Percentiles rank a stretch among this genome's conserved stretches.
Conservation (phyloP, 2,329 filamentous ascomycete species). For the Aspergillus sp. region DNA sequence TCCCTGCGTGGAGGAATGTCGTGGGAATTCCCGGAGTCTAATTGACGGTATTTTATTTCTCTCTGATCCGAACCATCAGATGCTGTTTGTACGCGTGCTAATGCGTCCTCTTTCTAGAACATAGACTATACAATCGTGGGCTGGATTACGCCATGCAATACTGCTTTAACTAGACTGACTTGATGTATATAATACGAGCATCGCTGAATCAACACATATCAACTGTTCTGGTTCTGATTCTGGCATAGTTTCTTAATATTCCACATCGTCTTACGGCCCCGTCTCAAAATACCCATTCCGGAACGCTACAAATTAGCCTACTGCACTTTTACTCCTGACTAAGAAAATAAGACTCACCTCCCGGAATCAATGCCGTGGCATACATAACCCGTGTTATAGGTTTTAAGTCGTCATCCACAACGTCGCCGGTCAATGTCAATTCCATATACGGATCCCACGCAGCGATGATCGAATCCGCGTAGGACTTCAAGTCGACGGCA, state of each 20-base stretch:
- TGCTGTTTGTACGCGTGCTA: neutral
- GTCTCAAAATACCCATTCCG: constrained; percentile 25
- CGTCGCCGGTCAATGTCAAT: constrained; percentile 20
- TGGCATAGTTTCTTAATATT: no score
- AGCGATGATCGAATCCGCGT: constrained; percentile 28
- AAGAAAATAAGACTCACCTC: constrained; percentile 38
- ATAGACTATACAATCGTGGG: no score
- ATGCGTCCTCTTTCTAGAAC: neutral
- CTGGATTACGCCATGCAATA: no score
- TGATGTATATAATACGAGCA: no score
- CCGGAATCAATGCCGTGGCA: constrained; percentile 47
- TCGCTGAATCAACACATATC: no score
- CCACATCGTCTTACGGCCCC: constrained; percentile 18
- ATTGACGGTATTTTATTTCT: neutral
- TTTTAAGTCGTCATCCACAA: constrained; percentile 37
- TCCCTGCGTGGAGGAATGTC: constrained; percentile 37
- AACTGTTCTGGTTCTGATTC: no score
- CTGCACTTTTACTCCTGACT: neutral
- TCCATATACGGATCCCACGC: constrained; percentile 35
- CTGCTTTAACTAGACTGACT: no score
- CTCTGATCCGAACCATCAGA: no score
- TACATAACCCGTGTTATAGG: constrained; percentile 53
- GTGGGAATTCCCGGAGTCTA: constrained; percentile 38
- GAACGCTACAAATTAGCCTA: constrained; percentile 22
- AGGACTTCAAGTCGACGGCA: constrained; percentile 21